Evolutionary conservation across 2,329 filamentous ascomycete species (phyloP), one percentile per base, ranked within the genome.

Genomic region (Aspergillus phoenicis): DNA sequence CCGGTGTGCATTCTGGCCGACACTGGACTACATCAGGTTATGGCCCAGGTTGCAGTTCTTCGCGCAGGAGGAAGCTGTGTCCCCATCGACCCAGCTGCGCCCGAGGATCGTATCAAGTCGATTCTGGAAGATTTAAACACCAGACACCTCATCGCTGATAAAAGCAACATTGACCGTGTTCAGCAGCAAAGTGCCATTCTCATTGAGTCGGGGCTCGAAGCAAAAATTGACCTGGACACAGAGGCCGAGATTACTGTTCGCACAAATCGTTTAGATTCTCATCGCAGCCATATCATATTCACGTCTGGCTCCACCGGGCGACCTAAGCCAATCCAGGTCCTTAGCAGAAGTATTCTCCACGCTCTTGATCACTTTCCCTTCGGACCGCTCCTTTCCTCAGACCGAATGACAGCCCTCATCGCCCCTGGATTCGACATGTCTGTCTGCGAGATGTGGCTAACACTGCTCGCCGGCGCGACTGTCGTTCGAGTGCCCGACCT

Each of bases 271-370:
- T 5, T 11, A 2, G 33, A 13, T 4, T 41, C 52, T 2, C 17
- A 53, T 11, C 48, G 58, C n/a, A 66, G 60, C 41, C 64, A 66
- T 36, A 39, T 64, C 10, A 33, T 87, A 24, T 90, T 89, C 71
- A 91, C 88, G 0, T 85, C 81, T 3, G 91, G 91, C 0, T 69
- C 69, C 1, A 89, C 92, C 75, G 90, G 89, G 36, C 80, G 84
- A 66, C 91, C 90, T 30, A 95, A 94, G 79, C 90, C 90, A 63
- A 92, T 96, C 8, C 83, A 87, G 58, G 91, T 91, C 70, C 86
- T 87, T 3, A 87, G 91, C 71, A 81, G 20, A 3, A 26, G 36
- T n/a, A 54, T 66, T 3, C n/a, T 64, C 1, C 64, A 64, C 22
- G 43, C 62, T 15, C 51, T 59, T 8, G 38, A 38, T 13, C 38